These are phyloP conservation scores for Lantana camara DNA, from an alignment of 257 asterid genomes.

Conservation along the genomic window DNA sequence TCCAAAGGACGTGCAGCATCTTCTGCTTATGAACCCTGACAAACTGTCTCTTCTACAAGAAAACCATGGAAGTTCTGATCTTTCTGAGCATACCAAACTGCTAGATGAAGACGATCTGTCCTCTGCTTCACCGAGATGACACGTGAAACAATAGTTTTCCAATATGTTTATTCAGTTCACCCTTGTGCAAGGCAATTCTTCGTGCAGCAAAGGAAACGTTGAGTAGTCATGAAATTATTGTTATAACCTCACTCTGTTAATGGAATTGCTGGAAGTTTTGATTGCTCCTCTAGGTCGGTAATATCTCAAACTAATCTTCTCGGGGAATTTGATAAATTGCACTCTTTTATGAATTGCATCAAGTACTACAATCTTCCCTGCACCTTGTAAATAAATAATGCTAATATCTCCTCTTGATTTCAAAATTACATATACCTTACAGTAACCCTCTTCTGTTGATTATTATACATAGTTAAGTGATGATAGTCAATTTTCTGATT, in stretches of 20 bases:
- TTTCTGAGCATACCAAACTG: constrained; percentile 27
- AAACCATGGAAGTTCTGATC: constrained; percentile 29
- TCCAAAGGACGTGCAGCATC: constrained; percentile 84
- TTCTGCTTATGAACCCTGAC: constrained; percentile 77
- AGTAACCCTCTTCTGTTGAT: too few species aligned
- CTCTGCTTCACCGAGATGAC: constrained; percentile 45
- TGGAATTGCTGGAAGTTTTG: constrained; percentile 26
- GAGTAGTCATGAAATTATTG: constrained; percentile 22
- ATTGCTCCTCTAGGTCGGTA: constrained; percentile 44
- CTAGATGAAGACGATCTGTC: constrained; percentile 24
- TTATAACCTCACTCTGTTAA: constrained; percentile 19
- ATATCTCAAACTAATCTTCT: constrained; percentile 30
- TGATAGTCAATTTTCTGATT: too few species aligned
- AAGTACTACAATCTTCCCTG: too few species aligned
- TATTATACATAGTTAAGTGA: too few species aligned
- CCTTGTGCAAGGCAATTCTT: constrained; percentile 15
- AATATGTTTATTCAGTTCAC: constrained; percentile 20
- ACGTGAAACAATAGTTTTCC: constrained; percentile 15
- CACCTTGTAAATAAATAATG: too few species aligned
- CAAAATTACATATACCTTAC: too few species aligned
- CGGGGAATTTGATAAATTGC: constrained; percentile 1
- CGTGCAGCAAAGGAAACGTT: constrained; percentile 9
- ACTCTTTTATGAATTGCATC: not conserved
- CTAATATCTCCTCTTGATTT: too few species aligned
- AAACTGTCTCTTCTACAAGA: constrained; percentile 65